These are phyloP conservation scores for Fusarium sp. DNA, from an alignment of 2,329 filamentous ascomycete genomes.

Conservation along the genomic window DNA sequence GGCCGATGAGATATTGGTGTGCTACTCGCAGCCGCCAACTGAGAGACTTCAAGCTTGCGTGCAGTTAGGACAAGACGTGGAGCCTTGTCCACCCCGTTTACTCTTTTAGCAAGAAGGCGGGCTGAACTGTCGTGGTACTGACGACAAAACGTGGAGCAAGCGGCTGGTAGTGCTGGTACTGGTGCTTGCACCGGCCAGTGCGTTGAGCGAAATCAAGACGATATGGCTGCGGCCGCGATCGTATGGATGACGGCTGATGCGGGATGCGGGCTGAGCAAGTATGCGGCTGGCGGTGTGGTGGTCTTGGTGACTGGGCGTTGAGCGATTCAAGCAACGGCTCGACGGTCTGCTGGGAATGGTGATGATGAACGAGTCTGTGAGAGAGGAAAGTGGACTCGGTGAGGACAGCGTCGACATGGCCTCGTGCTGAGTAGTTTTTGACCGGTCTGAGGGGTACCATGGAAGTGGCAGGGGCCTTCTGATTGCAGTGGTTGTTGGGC, in stretches of 20 bases:
- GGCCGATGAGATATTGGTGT: slow-evolving; percentile 43
- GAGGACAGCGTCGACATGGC: slow-evolving; percentile 54
- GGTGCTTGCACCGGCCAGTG: slow-evolving; percentile 31
- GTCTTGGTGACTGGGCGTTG: slow-evolving; percentile 49
- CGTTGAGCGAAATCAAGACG: slow-evolving; percentile 42
- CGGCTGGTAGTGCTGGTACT: slow-evolving; percentile 26
- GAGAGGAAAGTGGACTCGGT: slow-evolving; percentile 58
- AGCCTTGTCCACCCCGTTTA: slow-evolving; percentile 38
- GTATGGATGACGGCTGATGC: slow-evolving; percentile 50
- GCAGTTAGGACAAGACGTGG: slow-evolving; percentile 35
- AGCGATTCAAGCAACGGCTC: slow-evolving; percentile 48
- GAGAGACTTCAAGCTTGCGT: slow-evolving; percentile 32
- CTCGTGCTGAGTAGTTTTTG: slow-evolving; percentile 59
- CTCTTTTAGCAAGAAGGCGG: slow-evolving; percentile 32
- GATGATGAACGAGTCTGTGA: slow-evolving; percentile 55
- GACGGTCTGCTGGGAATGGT: slow-evolving; percentile 50
- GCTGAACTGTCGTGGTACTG: slow-evolving; percentile 46
- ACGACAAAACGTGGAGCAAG: slow-evolving; percentile 33
- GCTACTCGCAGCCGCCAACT: slow-evolving; percentile 38
- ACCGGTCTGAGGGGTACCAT: slow-evolving; percentile 59
- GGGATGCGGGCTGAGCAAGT: slow-evolving; percentile 48
- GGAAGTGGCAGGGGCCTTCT: slow-evolving; percentile 49
- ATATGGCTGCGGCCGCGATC: slow-evolving; percentile 49
- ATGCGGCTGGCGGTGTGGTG: slow-evolving; percentile 50
- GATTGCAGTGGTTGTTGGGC: slow-evolving; percentile 44